Percentiles rank a stretch among this genome's conserved stretches.
These are phyloP conservation scores for Paxillus involutus DNA, from an alignment of 768 basidiomycete species.

Conservation along the genomic window DNA sequence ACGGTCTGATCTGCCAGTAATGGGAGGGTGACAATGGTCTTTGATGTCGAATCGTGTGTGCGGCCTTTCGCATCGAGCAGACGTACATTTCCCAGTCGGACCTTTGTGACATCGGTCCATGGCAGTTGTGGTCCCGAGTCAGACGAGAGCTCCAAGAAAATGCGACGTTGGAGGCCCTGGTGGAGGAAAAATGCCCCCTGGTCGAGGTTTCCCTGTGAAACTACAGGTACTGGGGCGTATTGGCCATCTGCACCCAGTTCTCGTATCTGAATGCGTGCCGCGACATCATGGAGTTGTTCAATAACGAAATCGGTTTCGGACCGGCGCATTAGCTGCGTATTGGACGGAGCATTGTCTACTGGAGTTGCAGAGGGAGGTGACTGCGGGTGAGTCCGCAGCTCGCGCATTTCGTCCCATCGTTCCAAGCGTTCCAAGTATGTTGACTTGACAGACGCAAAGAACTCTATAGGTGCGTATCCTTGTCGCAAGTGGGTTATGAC, in stretches of 20 bases:
- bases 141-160: slow-evolving; percentile 75
- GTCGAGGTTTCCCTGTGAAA: slow-evolving; percentile 73
- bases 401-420: slow-evolving; percentile 92
- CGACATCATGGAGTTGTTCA: slow-evolving; percentile 88
- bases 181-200: slow-evolving; percentile 86
- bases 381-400: slow-evolving; percentile 54
- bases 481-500: slow-evolving; percentile 70
- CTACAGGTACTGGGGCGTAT: slow-evolving; percentile 81
- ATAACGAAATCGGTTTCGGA: slow-evolving; percentile 91
- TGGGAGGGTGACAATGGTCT: slow-evolving; percentile 68
- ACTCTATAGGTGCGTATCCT: slow-evolving; percentile 84
- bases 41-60: slow-evolving; percentile 74
- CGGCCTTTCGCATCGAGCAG: slow-evolving; percentile 83
- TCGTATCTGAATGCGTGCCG: slow-evolving; percentile 81
- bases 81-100: slow-evolving; percentile 82
- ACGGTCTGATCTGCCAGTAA: slow-evolving; percentile 69
- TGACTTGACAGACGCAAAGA: slow-evolving; percentile 81
- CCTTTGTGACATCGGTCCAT: slow-evolving; percentile 77
- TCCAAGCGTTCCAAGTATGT: slow-evolving; percentile 88
- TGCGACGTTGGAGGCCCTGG: slow-evolving; percentile 88
- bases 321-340: slow-evolving; percentile 77
- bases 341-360: slow-evolving; percentile 40
- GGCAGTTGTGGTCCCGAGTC: slow-evolving; percentile 89
- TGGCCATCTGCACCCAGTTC: slow-evolving; percentile 85
- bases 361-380: slow-evolving; percentile 31